Base-by-base conservation (phyloP, 768 basidiomycete genomes). In the Coprinellus aureogranulatus region DNA sequence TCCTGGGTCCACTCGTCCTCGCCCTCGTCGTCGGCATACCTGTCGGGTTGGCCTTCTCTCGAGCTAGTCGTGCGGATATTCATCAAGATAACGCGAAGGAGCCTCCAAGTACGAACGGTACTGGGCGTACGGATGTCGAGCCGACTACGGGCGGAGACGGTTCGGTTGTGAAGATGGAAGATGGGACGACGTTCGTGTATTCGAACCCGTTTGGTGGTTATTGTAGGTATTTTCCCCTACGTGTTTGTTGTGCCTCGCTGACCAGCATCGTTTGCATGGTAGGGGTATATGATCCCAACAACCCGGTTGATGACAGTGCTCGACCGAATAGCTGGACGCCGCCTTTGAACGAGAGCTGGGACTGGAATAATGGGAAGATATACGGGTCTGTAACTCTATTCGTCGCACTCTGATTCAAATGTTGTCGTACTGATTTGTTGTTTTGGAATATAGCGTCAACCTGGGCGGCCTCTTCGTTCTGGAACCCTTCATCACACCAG, bases 291-390 rank as follows among this genome's bases (percentile, higher is more conserved):
- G 83, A 91, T 70, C 85, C 86, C 16, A 77, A 85, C 46, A 76
- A 89, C 68, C 89, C 92, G 8, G 89, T 85, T 75, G 86, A 85
- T 72, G 85, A 88, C 67, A 76, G 80, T 40, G 92, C 92, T 8
- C 81, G 77, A 59, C 79, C 88, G 10, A 91, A 94, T 64, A 84
- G 81, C 2, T 94, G 89, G 86, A 88, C 89, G 8, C 91, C 90
- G 1, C 80, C 88, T 5, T 74, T 96, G 46, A 89, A 88, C 72
- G 77, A 86, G 65, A 81, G 75, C 25, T 96, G 92, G 90, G 79
- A 73, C 20, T 94, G 77, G 76, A 84, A 82, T 16, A 72, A 74
- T 52, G 80, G 91, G 75, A 82, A 75, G 42, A 71, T 89, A 27
- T 75, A 75, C 61, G 87, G 88, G 88, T 88, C 61, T 3, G 78